phyloP scores from a whole-genome alignment of 805 yeast species.

The Blastobotrys americana region DNA sequence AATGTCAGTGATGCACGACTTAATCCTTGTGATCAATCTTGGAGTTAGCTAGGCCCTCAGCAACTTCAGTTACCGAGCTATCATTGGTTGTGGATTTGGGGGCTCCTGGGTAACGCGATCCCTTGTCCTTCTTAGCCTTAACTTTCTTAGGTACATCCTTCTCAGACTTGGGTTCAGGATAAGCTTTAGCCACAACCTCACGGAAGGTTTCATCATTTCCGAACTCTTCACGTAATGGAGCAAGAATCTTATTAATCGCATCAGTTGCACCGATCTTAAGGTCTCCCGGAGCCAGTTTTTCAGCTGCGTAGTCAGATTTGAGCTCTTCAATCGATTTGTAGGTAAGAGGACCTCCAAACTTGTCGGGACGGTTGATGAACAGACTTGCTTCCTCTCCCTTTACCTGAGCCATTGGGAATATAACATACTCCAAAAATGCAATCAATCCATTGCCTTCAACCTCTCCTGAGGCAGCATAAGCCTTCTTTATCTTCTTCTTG shows the following conservation, averaged over 20 bases:
- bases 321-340: constrained; percentile 62
- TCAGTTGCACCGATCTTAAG: constrained; percentile 88
- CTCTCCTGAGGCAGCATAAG: constrained; percentile 93
- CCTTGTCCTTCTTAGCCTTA: constrained; percentile 70
- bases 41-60: constrained; percentile 29
- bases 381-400: constrained; percentile 51
- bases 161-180: constrained; percentile 64
- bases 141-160: constrained; percentile 61
- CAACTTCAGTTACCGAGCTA: constrained; percentile 22
- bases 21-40: too few species aligned
- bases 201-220: constrained; percentile 59
- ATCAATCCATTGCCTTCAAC: constrained; percentile 87
- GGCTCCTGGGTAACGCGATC: constrained; percentile 65
- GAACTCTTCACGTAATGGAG: constrained; percentile 73
- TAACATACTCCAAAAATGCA: constrained; percentile 75
- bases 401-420: constrained; percentile 72
- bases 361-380: constrained; percentile 83
- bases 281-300: constrained; percentile 84
- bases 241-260: constrained; percentile 70
- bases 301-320: constrained; percentile 62
- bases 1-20: too few species aligned
- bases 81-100: too few species aligned
- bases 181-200: constrained; percentile 69
- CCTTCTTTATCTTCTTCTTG: constrained; percentile 83
- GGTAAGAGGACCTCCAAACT: constrained; percentile 89